Conservation (phyloP, 2,329 filamentous ascomycete genomes). For the Knoxdaviesia proteae region DNA sequence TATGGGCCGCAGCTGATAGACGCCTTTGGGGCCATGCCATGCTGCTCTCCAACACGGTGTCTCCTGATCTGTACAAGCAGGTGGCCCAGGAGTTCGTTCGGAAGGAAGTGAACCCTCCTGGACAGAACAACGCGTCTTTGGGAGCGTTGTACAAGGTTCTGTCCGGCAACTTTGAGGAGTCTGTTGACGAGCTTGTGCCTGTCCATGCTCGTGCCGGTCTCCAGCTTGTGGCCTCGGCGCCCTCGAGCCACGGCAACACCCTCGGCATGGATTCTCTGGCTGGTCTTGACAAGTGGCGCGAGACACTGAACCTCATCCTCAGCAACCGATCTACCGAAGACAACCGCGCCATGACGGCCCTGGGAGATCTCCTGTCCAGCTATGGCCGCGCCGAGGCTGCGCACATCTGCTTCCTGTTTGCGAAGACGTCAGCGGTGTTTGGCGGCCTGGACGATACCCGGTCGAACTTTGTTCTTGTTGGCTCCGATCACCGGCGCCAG, state of each 20-base stretch:
- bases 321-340: conserved; percentile 66
- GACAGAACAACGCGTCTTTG: conserved; percentile 65
- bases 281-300: conserved; percentile 82
- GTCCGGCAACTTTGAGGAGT: conserved; percentile 84
- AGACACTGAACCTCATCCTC: conserved; percentile 67
- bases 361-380: conserved; percentile 62
- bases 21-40: conserved; percentile 93
- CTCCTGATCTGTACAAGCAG: conserved; percentile 71
- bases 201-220: conserved; percentile 80
- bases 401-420: conserved; percentile 85
- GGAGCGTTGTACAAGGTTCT: conserved; percentile 86
- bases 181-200: conserved; percentile 86
- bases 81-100: conserved; percentile 90
- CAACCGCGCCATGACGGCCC: conserved; percentile 59
- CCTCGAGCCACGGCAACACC: conserved; percentile 30
- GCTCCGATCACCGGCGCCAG: conserved; percentile 57
- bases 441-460: conserved; percentile 67
- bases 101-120: conserved; percentile 71
- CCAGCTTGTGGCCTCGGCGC: conserved; percentile 66
- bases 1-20: conserved; percentile 85
- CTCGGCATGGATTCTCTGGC: conserved; percentile 46
- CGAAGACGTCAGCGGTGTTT: conserved; percentile 47
- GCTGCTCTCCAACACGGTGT: conserved; percentile 62
- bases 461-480: conserved; percentile 63
- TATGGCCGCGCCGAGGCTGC: conserved; percentile 84